A percentile compares a stretch with the other conserved stretches of the same genome.
Conservation (phyloP, 768 basidiomycete genomes). For the Mycena venus region DNA sequence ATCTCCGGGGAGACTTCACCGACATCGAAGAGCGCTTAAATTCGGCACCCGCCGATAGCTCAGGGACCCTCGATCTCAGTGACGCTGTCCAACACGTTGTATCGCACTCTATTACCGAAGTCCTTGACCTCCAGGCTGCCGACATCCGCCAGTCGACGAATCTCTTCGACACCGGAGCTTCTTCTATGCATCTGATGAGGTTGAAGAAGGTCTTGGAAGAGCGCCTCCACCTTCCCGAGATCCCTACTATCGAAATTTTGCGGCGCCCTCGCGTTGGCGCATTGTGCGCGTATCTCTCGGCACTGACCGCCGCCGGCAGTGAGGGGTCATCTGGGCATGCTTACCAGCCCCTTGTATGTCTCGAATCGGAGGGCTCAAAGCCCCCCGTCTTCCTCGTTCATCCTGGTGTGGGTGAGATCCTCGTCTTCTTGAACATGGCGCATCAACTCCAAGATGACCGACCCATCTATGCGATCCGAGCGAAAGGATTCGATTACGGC, state of each 20-base stretch:
- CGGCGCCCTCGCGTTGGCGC: constrained; percentile 47
- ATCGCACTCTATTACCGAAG: constrained; percentile 44
- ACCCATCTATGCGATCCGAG: constrained; percentile 60
- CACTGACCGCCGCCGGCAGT: constrained; percentile 12
- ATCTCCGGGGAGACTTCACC: constrained; percentile 50
- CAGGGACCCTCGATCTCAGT: constrained; percentile 19
- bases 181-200: constrained; percentile 52
- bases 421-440: constrained; percentile 55
- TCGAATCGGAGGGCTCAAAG: constrained; percentile 52
- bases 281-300: constrained; percentile 44
- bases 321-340: constrained; percentile 22
- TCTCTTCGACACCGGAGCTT: constrained; percentile 58
- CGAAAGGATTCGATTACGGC: constrained; percentile 57
- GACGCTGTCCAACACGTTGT: constrained; percentile 42
- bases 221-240: constrained; percentile 31
- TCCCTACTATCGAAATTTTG: constrained; percentile 53
- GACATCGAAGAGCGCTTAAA: constrained; percentile 45
- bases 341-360: constrained; percentile 58
- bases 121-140: constrained; percentile 43
- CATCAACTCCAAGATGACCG: constrained; percentile 55
- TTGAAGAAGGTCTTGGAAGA: constrained; percentile 46
- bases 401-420: constrained; percentile 54
- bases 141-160: constrained; percentile 47
- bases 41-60: constrained; percentile 36
- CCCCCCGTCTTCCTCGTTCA: constrained; percentile 60